These are phyloP conservation scores for Lactarius hatsudake DNA, from an alignment of 768 basidiomycete species.

Conservation along the genomic window DNA sequence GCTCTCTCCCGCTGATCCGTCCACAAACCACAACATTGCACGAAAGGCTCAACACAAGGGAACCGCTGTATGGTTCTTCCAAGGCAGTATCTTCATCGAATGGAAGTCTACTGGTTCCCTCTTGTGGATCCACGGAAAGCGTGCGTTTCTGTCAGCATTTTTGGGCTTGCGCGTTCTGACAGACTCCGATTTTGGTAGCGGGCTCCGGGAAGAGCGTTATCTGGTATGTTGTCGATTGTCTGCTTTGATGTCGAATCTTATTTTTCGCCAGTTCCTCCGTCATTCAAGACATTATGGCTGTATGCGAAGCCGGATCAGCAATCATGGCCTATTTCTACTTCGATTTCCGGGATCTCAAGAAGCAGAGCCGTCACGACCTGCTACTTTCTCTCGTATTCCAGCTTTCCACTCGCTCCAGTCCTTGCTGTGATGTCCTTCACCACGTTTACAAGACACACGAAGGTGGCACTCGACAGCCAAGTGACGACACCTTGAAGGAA, in stretches of 20 bases:
- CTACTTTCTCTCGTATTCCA: background rate
- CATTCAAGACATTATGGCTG: background rate
- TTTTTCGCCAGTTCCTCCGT: background rate
- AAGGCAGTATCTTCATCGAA: background rate
- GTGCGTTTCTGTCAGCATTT: background rate
- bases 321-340: background rate
- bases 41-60: background rate
- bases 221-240: background rate
- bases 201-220: background rate
- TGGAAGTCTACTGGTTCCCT: background rate
- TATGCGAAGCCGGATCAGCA: background rate
- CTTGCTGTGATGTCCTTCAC: background rate
- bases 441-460: background rate
- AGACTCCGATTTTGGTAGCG: background rate
- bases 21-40: background rate
- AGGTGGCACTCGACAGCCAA: background rate
- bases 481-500: background rate
- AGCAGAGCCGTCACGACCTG: background rate
- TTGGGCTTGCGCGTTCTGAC: background rate
- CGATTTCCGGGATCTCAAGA: background rate
- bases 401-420: background rate
- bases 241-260: background rate
- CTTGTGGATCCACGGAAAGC: background rate
- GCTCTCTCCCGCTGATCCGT: background rate
- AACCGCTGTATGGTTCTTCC: background rate